A percentile compares a stretch with the other conserved stretches of the same genome.
These are phyloP conservation scores for Heliophila coronopifolia DNA, from an alignment of 441 rosid genomes.

Conservation along the genomic window DNA sequence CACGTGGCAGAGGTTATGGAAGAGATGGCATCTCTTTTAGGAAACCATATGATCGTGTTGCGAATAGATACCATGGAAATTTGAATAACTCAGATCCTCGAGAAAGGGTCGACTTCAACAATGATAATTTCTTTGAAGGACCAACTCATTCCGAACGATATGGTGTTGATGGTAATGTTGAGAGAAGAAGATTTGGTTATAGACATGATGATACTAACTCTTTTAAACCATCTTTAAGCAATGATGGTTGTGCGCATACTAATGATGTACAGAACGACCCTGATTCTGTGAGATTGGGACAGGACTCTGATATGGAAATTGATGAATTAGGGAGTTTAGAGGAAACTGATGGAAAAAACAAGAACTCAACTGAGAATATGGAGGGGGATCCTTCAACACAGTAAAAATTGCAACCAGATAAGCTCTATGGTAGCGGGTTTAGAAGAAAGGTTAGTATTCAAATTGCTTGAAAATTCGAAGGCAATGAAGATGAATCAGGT, in stretches of 20 bases:
- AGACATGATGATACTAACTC: constrained; percentile 56
- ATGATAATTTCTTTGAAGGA: constrained; percentile 53
- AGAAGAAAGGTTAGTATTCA: constrained; percentile 52
- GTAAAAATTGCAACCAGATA: constrained; percentile 42
- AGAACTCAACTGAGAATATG: constrained; percentile 49
- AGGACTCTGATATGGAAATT: constrained; percentile 37
- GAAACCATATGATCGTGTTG: constrained; percentile 51
- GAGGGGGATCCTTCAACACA: constrained; percentile 60
- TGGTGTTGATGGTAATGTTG: constrained; percentile 52
- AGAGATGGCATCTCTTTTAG: constrained; percentile 49
- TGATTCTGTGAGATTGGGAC: constrained; percentile 45
- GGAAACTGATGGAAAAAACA: constrained; percentile 53
- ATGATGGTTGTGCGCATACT: constrained; percentile 39
- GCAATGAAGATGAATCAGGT: constrained; percentile 16
- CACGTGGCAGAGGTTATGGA: constrained; percentile 29
- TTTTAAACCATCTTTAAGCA: constrained; percentile 50
- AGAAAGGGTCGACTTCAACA: constrained; percentile 44
- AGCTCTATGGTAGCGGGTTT: constrained; percentile 45
- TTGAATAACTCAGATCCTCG: constrained; percentile 46
- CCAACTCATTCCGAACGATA: constrained; percentile 54
- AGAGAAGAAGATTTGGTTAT: constrained; percentile 62
- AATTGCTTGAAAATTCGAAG: constrained; percentile 19
- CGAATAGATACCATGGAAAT: constrained; percentile 51
- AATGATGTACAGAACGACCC: constrained; percentile 48
- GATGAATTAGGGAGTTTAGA: constrained; percentile 48